These are phyloP conservation scores for Lentinula novae-zelandiae DNA, from an alignment of 1,284 basidiomycete genomes.

Conservation along the genomic window DNA sequence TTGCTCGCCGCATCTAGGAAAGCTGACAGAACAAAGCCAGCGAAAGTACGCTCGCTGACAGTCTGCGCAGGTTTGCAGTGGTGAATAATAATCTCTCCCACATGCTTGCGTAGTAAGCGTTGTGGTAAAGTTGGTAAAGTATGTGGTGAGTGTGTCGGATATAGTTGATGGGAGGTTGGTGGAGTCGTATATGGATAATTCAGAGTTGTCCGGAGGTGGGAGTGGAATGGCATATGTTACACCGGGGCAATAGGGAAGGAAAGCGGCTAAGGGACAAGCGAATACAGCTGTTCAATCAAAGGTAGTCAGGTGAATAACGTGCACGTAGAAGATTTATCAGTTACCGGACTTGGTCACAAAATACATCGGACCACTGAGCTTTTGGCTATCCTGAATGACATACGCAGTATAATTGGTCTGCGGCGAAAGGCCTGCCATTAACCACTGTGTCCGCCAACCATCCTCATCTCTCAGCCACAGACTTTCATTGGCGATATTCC, in stretches of 20 bases:
- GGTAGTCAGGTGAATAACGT: slow-evolving; percentile 9
- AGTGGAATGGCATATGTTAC: slow-evolving; percentile 71
- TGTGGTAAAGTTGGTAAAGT: slow-evolving; percentile 71
- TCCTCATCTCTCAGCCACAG: slow-evolving; percentile 51
- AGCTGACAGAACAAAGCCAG: slow-evolving; percentile 74
- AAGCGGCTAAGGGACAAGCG: slow-evolving; percentile 68
- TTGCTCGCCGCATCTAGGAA: slow-evolving; percentile 69
- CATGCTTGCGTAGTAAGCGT: slow-evolving; percentile 72
- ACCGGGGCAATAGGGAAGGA: slow-evolving; percentile 71
- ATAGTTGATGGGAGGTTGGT: slow-evolving; percentile 49
- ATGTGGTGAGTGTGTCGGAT: slow-evolving; percentile 47
- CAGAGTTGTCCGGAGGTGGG: slow-evolving; percentile 36
- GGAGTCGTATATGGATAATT: slow-evolving; percentile 43
- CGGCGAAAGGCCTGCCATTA: slow-evolving; percentile 53
- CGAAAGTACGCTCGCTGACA: slow-evolving; percentile 72
- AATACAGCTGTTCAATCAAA: slow-evolving; percentile 49
- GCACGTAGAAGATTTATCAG: slow-evolving; percentile 18
- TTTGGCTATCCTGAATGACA: slow-evolving; percentile 47
- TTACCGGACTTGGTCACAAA: slow-evolving; percentile 68
- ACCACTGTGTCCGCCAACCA: slow-evolving; percentile 68
- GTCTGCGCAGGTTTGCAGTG: slow-evolving; percentile 71
- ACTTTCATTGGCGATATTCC: slow-evolving; percentile 35
- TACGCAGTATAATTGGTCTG: slow-evolving; percentile 72
- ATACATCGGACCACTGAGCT: slow-evolving; percentile 59
- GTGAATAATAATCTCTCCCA: slow-evolving; percentile 79